Evolutionary conservation across 352 stramenopile genomes (phyloP), one percentile per base, ranked within the genome.

Genomic region (Phytophthora sp.): DNA sequence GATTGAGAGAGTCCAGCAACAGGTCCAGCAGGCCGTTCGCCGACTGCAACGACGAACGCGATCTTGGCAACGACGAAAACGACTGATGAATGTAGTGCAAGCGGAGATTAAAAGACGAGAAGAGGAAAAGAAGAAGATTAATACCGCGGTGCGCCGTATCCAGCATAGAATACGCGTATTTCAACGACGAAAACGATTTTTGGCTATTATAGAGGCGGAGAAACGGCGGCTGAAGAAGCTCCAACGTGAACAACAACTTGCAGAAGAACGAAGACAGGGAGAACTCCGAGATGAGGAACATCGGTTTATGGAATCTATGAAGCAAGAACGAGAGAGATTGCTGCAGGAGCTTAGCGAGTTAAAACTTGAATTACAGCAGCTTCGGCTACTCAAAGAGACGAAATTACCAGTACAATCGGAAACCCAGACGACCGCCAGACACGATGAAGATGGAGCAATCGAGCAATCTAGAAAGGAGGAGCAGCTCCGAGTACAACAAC

Each of bases 1-100:
- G 12, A 77, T 91, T n/a, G 62, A 73, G 3, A 54, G 42, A 4
- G 75, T 74, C 1, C 76, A 85, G 52, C 34, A 83, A 15, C 52
- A 68, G 20, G 70, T 77, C 0, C 66, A 79, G 3, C 57, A 84
- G 1, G 78, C 81, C 5, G 74, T 73, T 0, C 59, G 44, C 13
- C 63, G 56, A 28, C 52, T 90, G 6, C 81, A 90, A 20, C 69
- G 70, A 15, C 59, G 54, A 13, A 64, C 54, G 1, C 62, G 74
- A 5, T 49, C 48, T 1, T n/a, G 35, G 23, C 41, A 59, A 61
- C 20, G 53, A 38, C 21, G 54, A 26, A 21, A 49, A 21, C 39
- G 53, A 1, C 18, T 88, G 8, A 18, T 75, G 9, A 50, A 68
- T 2, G 18, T 45, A 4, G 38, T 73, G 8, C 44, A 66, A 5